These are phyloP conservation scores for Penicillium daleae DNA, from an alignment of 495 filamentous ascomycete genomes.

Conservation along the genomic window DNA sequence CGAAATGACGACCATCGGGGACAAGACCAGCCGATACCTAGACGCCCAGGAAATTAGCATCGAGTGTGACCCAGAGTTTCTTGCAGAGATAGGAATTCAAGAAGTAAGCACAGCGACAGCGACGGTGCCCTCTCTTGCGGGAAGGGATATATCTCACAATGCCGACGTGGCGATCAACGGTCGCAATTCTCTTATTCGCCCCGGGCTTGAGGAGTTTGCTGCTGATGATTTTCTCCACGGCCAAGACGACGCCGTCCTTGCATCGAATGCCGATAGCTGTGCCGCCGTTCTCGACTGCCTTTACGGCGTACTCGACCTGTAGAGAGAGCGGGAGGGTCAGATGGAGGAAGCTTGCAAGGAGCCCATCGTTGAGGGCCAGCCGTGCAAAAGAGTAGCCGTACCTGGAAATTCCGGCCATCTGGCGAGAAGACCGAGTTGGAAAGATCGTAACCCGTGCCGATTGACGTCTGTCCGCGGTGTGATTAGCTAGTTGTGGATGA, in stretches of 20 bases:
- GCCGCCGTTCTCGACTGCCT: constrained; percentile 97
- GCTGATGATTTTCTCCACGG: constrained; percentile 92
- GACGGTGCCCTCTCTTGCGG: no score
- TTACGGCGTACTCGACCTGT: constrained; percentile 94
- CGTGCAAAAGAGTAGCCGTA: constrained; percentile 28
- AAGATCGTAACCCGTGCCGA: constrained; percentile 99
- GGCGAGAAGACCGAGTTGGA: constrained; percentile 99
- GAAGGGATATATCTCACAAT: constrained; percentile 68
- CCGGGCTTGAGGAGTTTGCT: constrained; percentile 93
- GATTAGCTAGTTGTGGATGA: constrained; percentile 13
- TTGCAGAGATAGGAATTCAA: neutral
- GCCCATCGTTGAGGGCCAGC: neutral
- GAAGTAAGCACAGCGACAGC: neutral
- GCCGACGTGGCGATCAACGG: constrained; percentile 90
- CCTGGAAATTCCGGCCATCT: constrained; percentile 97
- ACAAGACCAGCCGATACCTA: constrained; percentile 88
- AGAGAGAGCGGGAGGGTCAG: neutral
- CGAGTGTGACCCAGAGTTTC: no score
- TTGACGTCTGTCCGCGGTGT: constrained; percentile 74
- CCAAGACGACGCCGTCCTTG: constrained; percentile 95
- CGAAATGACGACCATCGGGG: constrained; percentile 93
- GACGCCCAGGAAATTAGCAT: neutral
- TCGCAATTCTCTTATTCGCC: constrained; percentile 95
- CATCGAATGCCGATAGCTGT: constrained; percentile 96
- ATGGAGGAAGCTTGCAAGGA: neutral